Percentiles rank a stretch among this genome's conserved stretches.
Evolutionary conservation across 202 grass and related monocot genomes (phyloP).

Genomic region (Hordeum pubiflorum): DNA sequence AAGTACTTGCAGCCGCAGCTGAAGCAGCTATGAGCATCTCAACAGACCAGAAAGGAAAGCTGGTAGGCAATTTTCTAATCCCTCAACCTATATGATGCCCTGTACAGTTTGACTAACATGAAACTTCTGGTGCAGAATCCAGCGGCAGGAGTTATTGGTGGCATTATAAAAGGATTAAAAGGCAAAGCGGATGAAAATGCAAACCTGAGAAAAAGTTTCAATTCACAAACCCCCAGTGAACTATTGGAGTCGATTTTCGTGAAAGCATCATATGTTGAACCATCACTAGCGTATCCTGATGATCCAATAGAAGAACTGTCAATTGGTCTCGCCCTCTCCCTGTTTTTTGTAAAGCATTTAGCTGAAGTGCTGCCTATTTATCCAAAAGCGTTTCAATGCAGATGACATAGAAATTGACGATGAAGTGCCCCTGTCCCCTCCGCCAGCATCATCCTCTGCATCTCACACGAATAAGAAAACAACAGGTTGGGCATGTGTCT

Average conservation of each 20-base stretch:
- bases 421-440: conserved; percentile 25
- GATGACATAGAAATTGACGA: conserved; percentile 96
- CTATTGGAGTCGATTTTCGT: conserved; percentile 69
- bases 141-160: conserved; percentile 63
- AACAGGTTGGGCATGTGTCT: not conserved
- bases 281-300: conserved; percentile 27
- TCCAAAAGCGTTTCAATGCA: conserved; percentile 31
- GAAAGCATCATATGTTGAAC: conserved; percentile 46
- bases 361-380: conserved; percentile 17
- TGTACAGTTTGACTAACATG: conserved; percentile 19
- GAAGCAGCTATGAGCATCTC: conserved; percentile 66
- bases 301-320: conserved; percentile 57
- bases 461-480: conserved; percentile 41
- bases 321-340: conserved; percentile 56
- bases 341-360: conserved; percentile 15
- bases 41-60: conserved; percentile 64
- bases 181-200: conserved; percentile 46
- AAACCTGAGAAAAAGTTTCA: conserved; percentile 39
- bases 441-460: conserved; percentile 43
- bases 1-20: conserved; percentile 85
- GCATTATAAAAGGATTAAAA: conserved; percentile 86
- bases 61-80: conserved; percentile 39
- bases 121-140: conserved; percentile 41
- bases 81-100: not conserved
- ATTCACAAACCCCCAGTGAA: conserved; percentile 19